These are phyloP conservation scores for Penicillium sp. DNA, from an alignment of 2,329 filamentous ascomycete genomes.

Conservation along the genomic window DNA sequence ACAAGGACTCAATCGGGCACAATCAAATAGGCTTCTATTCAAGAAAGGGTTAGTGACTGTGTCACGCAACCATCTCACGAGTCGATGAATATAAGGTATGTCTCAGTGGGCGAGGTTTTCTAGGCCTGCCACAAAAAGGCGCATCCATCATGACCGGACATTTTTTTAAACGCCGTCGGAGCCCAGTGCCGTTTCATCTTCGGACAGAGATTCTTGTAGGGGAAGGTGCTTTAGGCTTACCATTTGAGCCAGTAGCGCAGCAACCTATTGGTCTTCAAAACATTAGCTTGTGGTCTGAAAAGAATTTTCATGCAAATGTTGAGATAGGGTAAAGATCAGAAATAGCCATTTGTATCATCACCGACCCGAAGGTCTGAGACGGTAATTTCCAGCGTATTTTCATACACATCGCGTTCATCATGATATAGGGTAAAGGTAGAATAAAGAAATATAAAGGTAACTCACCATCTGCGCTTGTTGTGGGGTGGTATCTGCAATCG, in stretches of 20 bases:
- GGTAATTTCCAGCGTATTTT: conserved; percentile 93
- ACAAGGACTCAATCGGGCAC: conserved; percentile 5
- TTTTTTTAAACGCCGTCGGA: conserved; percentile 65
- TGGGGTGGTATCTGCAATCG: background rate
- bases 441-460: conserved; percentile 27
- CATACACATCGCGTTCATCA: conserved; percentile 57
- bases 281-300: conserved; percentile 15
- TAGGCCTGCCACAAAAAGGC: conserved; percentile 95
- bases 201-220: conserved; percentile 18
- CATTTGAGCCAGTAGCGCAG: conserved; percentile 8
- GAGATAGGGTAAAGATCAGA: conserved; percentile 57
- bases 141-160: conserved; percentile 72
- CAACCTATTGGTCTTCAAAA: conserved; percentile 18
- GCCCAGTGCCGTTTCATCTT: conserved; percentile 79
- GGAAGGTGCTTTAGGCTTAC: conserved; percentile 23
- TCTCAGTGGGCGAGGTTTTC: conserved; percentile 99
- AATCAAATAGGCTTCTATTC: conserved; percentile 16
- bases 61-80: conserved; percentile 19
- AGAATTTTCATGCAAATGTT: conserved; percentile 16
- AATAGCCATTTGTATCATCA: conserved; percentile 84
- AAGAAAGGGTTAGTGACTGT: conserved; percentile 27
- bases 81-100: conserved; percentile 19
- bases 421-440: conserved; percentile 32
- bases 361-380: conserved; percentile 69
- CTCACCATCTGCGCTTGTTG: conserved; percentile 25